These are phyloP conservation scores for Fonticula alba DNA, from an alignment of 78 protist genomes.

Conservation along the genomic window DNA sequence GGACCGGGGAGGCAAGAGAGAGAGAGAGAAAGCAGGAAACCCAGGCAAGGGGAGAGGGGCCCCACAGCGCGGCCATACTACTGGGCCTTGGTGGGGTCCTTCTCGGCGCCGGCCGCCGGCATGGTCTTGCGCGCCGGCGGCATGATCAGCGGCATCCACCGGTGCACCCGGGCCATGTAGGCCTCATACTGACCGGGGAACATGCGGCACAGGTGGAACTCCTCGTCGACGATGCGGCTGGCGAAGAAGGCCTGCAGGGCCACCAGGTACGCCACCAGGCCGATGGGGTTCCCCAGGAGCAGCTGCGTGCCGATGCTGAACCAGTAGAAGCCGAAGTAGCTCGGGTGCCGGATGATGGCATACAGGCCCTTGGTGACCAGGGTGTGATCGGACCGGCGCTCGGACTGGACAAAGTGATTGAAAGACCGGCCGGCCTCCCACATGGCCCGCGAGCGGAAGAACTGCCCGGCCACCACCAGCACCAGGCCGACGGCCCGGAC, in stretches of 20 bases:
- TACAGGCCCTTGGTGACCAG: slow-evolving; percentile 52
- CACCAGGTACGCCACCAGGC: slow-evolving; percentile 14
- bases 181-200: slow-evolving; percentile 31
- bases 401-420: slow-evolving; percentile 32
- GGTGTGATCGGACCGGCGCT: slow-evolving; percentile 8
- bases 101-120: too few relatives aligned
- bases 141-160: slow-evolving; percentile 45
- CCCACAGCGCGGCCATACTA: too few relatives aligned
- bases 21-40: too few relatives aligned
- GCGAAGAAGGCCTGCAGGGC: slow-evolving; percentile 48
- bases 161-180: slow-evolving; percentile 17
- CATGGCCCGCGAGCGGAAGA: slow-evolving; percentile 42
- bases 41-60: too few relatives aligned
- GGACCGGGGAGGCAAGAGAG: too few relatives aligned
- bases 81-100: too few relatives aligned
- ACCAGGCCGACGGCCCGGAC: not conserved
- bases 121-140: too few relatives aligned
- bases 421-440: slow-evolving; percentile 45
- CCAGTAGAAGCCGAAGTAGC: slow-evolving; percentile 70
- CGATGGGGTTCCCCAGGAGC: slow-evolving; percentile 44
- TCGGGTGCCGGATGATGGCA: slow-evolving; percentile 54
- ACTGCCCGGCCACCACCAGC: slow-evolving; percentile 23
- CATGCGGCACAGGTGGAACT: slow-evolving; percentile 26
- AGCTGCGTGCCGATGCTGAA: slow-evolving; percentile 57
- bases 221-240: slow-evolving; percentile 53